These are phyloP conservation scores for Chaetomiaceae sp. DNA, from an alignment of 2,329 filamentous ascomycete species.

Conservation along the genomic window DNA sequence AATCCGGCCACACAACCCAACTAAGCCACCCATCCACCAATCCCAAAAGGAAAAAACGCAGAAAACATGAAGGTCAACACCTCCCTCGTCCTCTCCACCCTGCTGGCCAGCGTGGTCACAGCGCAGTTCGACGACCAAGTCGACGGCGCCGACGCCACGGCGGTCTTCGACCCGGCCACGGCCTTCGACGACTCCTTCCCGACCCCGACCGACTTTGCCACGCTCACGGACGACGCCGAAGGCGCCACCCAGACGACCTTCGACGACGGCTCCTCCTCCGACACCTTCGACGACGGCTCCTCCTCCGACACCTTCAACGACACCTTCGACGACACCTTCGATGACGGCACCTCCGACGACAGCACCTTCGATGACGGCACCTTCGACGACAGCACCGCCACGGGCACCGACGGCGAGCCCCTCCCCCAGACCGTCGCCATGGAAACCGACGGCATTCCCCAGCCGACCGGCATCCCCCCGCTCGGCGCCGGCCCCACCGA, in stretches of 20 bases:
- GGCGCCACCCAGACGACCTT: neutral
- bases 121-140: no score
- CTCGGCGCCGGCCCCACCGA: no score
- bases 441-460: no score
- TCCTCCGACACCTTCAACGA: neutral
- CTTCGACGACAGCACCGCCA: neutral
- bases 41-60: neutral
- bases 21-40: neutral
- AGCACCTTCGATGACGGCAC: neutral
- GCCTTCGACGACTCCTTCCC: no score
- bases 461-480: no score
- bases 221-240: no score
- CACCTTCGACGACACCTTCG: neutral
- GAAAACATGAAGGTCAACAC: conserved; percentile 22
- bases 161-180: no score
- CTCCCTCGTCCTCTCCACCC: conserved; percentile 19
- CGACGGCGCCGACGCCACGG: no score
- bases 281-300: neutral
- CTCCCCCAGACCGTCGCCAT: no score
- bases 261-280: neutral
- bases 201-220: neutral
- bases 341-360: neutral
- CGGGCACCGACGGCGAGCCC: no score
- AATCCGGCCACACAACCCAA: neutral
- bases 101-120: conserved; percentile 13